Evolutionary conservation across 2,329 filamentous ascomycete species (phyloP).

Genomic region (Myotisia sp.): DNA sequence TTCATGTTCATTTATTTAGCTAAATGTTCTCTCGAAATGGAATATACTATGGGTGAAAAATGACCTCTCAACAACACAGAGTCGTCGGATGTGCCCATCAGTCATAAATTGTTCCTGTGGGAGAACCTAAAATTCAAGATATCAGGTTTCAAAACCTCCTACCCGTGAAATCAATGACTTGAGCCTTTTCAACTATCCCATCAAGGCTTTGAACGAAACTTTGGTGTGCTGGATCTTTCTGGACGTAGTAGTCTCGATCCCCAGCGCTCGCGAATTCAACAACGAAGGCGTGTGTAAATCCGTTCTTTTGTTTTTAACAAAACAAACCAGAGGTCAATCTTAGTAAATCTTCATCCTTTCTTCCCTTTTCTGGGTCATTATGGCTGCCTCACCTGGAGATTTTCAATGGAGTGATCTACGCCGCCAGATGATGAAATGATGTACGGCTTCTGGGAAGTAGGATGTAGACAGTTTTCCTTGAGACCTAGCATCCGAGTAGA

Average conservation of each 20-base stretch:
- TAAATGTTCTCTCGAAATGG: no score
- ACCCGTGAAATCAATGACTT: constrained; percentile 24
- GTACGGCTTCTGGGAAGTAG: constrained; percentile 45
- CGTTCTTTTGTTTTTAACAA: constrained; percentile 37
- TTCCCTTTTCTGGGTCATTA: no score
- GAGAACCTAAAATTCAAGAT: no score
- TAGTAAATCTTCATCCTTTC: no score
- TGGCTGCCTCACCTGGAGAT: constrained; percentile 45
- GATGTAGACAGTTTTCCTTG: constrained; percentile 45
- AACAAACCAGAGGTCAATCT: no score
- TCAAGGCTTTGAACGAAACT: constrained; percentile 39
- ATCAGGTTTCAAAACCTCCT: constrained; percentile 18
- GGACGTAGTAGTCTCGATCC: constrained; percentile 55
- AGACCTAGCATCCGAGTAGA: constrained; percentile 45
- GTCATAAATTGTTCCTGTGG: no score
- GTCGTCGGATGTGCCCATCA: no score
- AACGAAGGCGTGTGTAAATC: constrained; percentile 56
- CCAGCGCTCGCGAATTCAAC: constrained; percentile 48
- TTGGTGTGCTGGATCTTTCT: constrained; percentile 49
- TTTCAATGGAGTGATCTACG: constrained; percentile 48
- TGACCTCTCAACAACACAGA: no score
- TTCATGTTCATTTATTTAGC: no score
- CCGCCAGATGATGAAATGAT: constrained; percentile 46
- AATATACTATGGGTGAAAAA: no score
- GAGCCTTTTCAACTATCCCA: constrained; percentile 21